phyloP scores from a whole-genome alignment of 148 eudicot genomes.

The Chenopodium album region DNA sequence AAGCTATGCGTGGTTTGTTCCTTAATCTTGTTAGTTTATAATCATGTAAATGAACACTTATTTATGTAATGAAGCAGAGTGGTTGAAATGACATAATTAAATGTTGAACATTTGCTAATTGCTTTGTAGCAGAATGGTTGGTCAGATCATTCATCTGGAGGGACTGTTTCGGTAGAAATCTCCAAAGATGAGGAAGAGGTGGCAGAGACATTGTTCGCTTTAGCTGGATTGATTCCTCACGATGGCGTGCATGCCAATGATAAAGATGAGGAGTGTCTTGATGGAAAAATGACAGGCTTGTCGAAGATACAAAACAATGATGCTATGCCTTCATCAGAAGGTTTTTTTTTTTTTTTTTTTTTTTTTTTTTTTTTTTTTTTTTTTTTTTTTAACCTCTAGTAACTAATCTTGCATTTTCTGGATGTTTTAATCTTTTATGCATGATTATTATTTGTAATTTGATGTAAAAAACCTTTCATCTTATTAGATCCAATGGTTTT shows the following conservation, averaged over 20 bases:
- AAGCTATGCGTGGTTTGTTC: constrained; percentile 36
- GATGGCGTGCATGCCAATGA: constrained; percentile 14
- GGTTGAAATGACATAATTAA: neutral
- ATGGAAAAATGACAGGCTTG: constrained; percentile 22
- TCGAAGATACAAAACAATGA: constrained; percentile 17
- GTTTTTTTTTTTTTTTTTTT: constrained; percentile 20
- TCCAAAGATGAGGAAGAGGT: constrained; percentile 87
- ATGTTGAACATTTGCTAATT: constrained; percentile 15
- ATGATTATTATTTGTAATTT: neutral
- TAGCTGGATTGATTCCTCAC: constrained; percentile 53
- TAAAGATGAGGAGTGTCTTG: constrained; percentile 27
- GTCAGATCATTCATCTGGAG: constrained; percentile 11
- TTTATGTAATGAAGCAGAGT: too few relatives aligned
- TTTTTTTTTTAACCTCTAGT: too few relatives aligned
- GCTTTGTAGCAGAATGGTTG: constrained; percentile 33
- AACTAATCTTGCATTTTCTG: neutral
- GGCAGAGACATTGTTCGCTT: constrained; percentile 65
- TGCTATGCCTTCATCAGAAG: constrained; percentile 32
- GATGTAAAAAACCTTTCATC: neutral
- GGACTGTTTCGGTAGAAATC: constrained; percentile 25
- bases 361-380: constrained; percentile 6
- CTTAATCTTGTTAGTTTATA: too few relatives aligned
- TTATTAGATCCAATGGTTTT: constrained; percentile 18
- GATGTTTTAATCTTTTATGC: constrained; percentile 3
- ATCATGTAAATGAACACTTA: too few relatives aligned